Evolutionary conservation across 306 rosid species (phyloP).

Genomic region (Rosa chinensis): DNA sequence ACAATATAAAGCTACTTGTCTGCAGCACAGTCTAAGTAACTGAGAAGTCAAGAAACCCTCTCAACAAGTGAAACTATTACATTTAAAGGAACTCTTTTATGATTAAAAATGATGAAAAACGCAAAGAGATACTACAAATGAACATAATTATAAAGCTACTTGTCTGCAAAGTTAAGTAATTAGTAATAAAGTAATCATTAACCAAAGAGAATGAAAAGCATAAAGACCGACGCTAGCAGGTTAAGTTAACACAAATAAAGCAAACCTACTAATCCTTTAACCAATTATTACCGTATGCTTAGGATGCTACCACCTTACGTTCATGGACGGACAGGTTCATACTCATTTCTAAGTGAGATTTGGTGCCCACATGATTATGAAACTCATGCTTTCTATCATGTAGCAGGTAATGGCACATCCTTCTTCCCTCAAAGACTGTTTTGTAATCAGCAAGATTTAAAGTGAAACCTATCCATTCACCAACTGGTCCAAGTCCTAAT

Average conservation of each 20-base stretch:
- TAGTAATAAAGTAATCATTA: background rate
- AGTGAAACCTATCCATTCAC: background rate
- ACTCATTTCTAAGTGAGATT: background rate
- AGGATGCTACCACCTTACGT: background rate
- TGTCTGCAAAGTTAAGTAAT: background rate
- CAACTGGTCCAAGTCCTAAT: background rate
- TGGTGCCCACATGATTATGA: background rate
- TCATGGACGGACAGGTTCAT: background rate
- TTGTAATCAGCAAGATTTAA: background rate
- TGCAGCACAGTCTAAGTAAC: background rate
- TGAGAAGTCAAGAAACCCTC: background rate
- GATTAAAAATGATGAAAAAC: background rate
- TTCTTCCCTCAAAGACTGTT: background rate
- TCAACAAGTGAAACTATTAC: background rate
- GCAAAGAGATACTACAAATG: background rate
- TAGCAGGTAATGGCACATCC: background rate
- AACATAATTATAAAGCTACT: background rate
- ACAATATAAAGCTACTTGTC: background rate
- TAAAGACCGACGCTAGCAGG: background rate
- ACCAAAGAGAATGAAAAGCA: background rate
- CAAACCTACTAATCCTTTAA: background rate
- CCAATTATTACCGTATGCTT: background rate
- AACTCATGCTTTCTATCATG: background rate
- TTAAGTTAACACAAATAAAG: background rate
- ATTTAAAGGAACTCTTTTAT: background rate